phyloP scores from a whole-genome alignment of 2,329 filamentous ascomycete genomes.

The Endothia cerciana region DNA sequence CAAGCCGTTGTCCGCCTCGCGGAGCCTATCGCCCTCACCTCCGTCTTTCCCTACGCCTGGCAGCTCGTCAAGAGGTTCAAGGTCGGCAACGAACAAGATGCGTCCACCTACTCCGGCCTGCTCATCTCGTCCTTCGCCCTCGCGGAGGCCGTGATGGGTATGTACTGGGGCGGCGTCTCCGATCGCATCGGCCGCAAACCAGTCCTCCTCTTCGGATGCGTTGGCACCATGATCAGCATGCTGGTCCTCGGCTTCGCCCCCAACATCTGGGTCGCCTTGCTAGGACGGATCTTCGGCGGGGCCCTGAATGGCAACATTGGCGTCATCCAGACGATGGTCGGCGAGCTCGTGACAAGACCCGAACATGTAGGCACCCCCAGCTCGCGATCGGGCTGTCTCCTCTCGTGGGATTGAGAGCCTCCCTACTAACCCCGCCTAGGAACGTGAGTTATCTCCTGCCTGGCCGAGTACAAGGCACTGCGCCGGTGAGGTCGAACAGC shows the following conservation, averaged over 20 bases:
- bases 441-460: conserved; percentile 52
- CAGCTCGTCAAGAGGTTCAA: conserved; percentile 77
- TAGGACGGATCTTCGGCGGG: conserved; percentile 77
- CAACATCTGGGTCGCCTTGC: conserved; percentile 82
- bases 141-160: conserved; percentile 80
- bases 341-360: conserved; percentile 79
- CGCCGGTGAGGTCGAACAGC: background rate
- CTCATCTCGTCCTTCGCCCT: conserved; percentile 86
- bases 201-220: conserved; percentile 77
- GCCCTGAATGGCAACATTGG: conserved; percentile 90
- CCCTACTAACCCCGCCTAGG: conserved; percentile 19
- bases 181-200: conserved; percentile 82
- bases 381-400: background rate
- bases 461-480: background rate
- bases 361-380: conserved; percentile 67
- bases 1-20: conserved; percentile 91
- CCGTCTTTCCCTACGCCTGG: conserved; percentile 92
- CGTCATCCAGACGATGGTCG: conserved; percentile 91
- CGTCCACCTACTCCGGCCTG: conserved; percentile 85
- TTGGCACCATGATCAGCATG: conserved; percentile 82
- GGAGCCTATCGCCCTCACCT: conserved; percentile 90
- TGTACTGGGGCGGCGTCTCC: conserved; percentile 85
- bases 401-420: background rate
- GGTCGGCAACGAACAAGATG: conserved; percentile 72
- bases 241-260: conserved; percentile 80